Evolutionary conservation across 225 moss, liverwort and hornwort species (phyloP).

Genomic region (Antitrichia curtipendula): DNA sequence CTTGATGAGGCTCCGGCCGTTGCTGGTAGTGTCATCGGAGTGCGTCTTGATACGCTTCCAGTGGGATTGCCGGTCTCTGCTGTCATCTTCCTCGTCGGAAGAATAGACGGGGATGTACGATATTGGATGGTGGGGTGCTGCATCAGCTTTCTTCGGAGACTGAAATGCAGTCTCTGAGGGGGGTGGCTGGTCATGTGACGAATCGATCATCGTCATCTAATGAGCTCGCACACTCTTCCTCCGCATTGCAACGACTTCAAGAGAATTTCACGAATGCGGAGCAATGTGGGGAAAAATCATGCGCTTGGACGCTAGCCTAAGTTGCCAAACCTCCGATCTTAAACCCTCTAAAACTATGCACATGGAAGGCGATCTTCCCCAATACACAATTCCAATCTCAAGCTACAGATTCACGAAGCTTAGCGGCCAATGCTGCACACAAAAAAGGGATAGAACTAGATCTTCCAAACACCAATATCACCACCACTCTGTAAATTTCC

Average conservation of each 20-base stretch:
- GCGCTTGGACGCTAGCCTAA: not conserved
- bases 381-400: not conserved
- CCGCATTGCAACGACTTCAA: not conserved
- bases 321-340: not conserved
- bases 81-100: constrained; percentile 36
- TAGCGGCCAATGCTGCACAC: not conserved
- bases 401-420: not conserved
- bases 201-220: not conserved
- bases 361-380: not conserved
- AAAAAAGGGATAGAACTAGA: not conserved
- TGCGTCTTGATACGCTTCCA: constrained; percentile 47
- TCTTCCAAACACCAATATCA: not conserved
- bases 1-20: not conserved
- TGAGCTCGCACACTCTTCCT: not conserved
- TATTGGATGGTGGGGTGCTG: not conserved
- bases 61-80: constrained; percentile 35
- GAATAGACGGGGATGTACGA: not conserved
- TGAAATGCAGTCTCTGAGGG: not conserved
- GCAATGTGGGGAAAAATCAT: not conserved
- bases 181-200: not conserved
- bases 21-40: constrained; percentile 3
- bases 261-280: not conserved
- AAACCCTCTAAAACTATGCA: not conserved
- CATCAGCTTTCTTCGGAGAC: not conserved
- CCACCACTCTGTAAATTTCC: not conserved